Evolutionary conservation across 2,329 filamentous ascomycete genomes (phyloP), one percentile per base, ranked within the genome.

Genomic region (Colletotrichum sp.): DNA sequence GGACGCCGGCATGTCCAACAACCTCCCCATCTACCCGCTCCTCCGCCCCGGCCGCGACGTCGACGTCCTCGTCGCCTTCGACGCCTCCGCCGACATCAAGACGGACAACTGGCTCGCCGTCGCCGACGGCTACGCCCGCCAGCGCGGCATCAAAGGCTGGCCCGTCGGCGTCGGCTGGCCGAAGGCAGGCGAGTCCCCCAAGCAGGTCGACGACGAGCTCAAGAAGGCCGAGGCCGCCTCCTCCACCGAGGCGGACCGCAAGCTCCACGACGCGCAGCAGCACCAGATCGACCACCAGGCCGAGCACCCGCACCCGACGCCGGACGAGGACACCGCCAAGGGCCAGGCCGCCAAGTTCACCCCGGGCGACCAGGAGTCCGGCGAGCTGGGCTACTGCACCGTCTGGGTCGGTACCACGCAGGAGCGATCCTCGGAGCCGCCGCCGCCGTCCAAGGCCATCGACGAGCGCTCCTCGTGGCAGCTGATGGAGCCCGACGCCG

Each of bases 1-100:
- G 96, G 97, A 99, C 83, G 96, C 97, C 3, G 97, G 97, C 66
- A 99, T 99, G 97, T 97, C 95, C 78, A 98, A 99, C 83, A 99
- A 99, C 81, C 88, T 99, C 10, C 97, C 97, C 3, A 96, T 98
- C 56, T 99, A 99, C 82, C 97, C 97, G 0, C 90, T 98, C 5
- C 92, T 99, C 21, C 93, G 97, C 13, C 95, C 95, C 0, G 96
- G 96, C 4, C 91, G 97, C 43, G 91, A 98, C 72, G 93, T 99
- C 8, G 97, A 99, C 80, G 90, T 99, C 58, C 88, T 98, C 61
- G 91, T 99, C 61, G 95, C 96, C 5, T 99, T 99, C 83, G 97
- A 99, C 83, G 96, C 96, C 5, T 98, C 95, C 2, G 96, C 96
- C 24, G 97, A 99, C 79, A 95, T 98, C 75, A 95, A 94, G 82